These are phyloP conservation scores for Neurospora pannonica DNA, from an alignment of 495 filamentous ascomycete species.

Conservation along the genomic window DNA sequence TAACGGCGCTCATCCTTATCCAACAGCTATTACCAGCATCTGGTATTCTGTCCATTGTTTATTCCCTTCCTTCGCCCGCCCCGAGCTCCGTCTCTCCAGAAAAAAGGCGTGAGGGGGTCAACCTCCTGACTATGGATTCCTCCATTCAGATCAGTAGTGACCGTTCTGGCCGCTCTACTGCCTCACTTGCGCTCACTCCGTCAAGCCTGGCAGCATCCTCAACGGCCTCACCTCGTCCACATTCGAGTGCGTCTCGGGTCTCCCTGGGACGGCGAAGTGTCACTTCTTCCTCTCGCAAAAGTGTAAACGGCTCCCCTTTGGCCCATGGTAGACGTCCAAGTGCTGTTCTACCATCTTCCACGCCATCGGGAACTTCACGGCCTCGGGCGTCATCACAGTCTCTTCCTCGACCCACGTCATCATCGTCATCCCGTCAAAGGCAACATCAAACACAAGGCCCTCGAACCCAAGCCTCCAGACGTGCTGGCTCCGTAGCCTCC, in stretches of 20 bases:
- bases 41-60: not conserved
- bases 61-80: not conserved
- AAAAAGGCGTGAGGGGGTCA: not conserved
- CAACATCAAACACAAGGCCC: not conserved
- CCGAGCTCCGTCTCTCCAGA: not conserved
- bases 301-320: not conserved
- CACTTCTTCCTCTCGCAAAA: not conserved
- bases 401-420: not conserved
- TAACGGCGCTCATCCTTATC: not conserved
- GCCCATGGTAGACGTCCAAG: not conserved
- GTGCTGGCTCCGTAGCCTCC: not conserved
- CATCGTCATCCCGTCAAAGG: not conserved
- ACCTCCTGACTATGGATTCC: not conserved
- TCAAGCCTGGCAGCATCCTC: not conserved
- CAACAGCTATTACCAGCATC: not conserved
- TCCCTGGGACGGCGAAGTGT: not conserved
- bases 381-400: not conserved
- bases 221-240: not conserved
- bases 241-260: not conserved
- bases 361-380: not conserved
- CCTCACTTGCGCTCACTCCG: not conserved
- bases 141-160: slow-evolving; percentile 15
- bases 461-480: not conserved
- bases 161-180: not conserved
- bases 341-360: not conserved